These are phyloP conservation scores for Ramaria sp. DNA, from an alignment of 768 basidiomycete genomes.

Conservation along the genomic window DNA sequence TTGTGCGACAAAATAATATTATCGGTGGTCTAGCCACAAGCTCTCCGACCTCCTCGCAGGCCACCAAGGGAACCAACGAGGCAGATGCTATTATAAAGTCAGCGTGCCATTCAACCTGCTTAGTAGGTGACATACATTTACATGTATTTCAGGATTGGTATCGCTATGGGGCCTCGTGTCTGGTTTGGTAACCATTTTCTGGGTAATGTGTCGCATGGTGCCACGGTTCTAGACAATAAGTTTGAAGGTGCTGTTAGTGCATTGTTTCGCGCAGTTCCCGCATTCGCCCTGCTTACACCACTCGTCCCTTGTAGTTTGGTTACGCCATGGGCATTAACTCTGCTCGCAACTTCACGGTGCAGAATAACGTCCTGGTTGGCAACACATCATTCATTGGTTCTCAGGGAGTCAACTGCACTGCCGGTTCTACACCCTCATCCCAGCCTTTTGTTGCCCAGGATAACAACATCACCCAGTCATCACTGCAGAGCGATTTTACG, in stretches of 20 bases:
- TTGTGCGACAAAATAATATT: constrained; percentile 59
- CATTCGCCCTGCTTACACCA: background rate
- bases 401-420: constrained; percentile 53
- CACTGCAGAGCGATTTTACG: constrained; percentile 43
- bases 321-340: constrained; percentile 62
- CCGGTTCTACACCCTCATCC: constrained; percentile 40
- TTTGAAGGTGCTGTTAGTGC: constrained; percentile 15
- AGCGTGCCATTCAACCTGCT: constrained; percentile 11
- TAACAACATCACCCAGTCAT: constrained; percentile 29
- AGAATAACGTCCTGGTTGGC: constrained; percentile 47
- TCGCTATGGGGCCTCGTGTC: constrained; percentile 65
- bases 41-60: constrained; percentile 23
- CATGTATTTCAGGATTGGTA: constrained; percentile 46
- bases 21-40: constrained; percentile 58
- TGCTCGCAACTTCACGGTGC: constrained; percentile 55
- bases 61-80: constrained; percentile 43
- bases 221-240: background rate
- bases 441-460: constrained; percentile 49
- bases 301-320: constrained; percentile 40
- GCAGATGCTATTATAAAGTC: constrained; percentile 64
- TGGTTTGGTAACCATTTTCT: background rate
- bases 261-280: background rate
- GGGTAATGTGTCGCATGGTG: background rate
- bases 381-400: constrained; percentile 71
- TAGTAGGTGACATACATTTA: background rate